phyloP scores from a whole-genome alignment of 148 eudicot genomes.

The Silene uniflora region DNA sequence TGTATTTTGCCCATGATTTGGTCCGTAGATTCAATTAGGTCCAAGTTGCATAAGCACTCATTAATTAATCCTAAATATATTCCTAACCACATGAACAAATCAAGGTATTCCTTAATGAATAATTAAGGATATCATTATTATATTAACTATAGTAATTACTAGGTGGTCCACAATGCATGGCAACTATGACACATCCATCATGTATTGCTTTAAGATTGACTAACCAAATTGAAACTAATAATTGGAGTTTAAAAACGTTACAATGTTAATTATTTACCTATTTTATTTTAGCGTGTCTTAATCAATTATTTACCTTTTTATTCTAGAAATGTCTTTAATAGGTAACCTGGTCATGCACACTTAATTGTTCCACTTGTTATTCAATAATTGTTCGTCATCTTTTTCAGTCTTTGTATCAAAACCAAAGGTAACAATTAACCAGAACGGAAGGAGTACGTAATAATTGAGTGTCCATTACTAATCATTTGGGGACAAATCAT shows the following conservation, averaged over 20 bases:
- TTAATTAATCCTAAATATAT: conserved; percentile 11
- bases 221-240: neutral
- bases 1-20: conserved; percentile 8
- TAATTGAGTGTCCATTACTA: conserved; percentile 15
- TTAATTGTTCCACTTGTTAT: too few relatives aligned
- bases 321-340: too few relatives aligned
- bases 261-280: too few relatives aligned
- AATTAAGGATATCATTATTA: neutral
- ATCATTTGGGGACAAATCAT: conserved; percentile 21
- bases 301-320: too few relatives aligned
- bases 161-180: conserved; percentile 25
- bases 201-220: neutral
- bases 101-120: conserved; percentile 9
- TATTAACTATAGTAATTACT: conserved; percentile 1
- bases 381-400: too few relatives aligned
- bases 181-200: conserved; percentile 23
- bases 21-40: conserved; percentile 23
- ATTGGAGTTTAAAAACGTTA: neutral
- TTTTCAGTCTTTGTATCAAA: too few relatives aligned
- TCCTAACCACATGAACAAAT: conserved; percentile 21
- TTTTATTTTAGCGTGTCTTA: too few relatives aligned
- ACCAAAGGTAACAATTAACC: too few relatives aligned
- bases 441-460: too few relatives aligned
- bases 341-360: too few relatives aligned
- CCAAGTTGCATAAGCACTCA: conserved; percentile 15